Percentiles rank a stretch among this genome's conserved stretches.
Conservation (phyloP, 306 rosid genomes). For the Cicer yamashitae region DNA sequence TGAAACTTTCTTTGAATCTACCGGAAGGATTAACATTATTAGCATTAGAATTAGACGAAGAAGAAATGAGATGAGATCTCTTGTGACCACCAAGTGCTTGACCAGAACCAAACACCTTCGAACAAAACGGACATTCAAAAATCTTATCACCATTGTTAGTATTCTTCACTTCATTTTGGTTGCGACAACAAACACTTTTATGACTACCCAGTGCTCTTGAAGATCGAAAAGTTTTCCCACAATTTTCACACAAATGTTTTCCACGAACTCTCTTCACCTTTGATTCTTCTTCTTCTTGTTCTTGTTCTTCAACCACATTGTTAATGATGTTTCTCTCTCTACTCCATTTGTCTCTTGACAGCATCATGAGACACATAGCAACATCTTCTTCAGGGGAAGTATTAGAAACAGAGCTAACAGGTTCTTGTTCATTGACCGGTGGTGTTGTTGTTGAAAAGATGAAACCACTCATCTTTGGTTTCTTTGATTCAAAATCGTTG, state of each 20-base stretch:
- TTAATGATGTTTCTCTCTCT: slow-evolving; percentile 12
- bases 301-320: background rate
- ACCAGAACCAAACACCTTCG: slow-evolving; percentile 83
- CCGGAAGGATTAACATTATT: background rate
- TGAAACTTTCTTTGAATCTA: slow-evolving; percentile 48
- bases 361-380: slow-evolving; percentile 88
- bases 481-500: background rate
- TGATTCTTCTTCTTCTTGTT: slow-evolving; percentile 10
- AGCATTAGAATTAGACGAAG: slow-evolving; percentile 35
- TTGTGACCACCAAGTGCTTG: slow-evolving; percentile 97
- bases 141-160: slow-evolving; percentile 41
- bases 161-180: background rate
- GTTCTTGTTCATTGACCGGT: slow-evolving; percentile 49
- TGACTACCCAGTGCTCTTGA: slow-evolving; percentile 69
- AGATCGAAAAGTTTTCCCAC: slow-evolving; percentile 74
- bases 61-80: slow-evolving; percentile 70
- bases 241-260: slow-evolving; percentile 60
- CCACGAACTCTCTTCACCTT: slow-evolving; percentile 49
- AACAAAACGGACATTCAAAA: slow-evolving; percentile 85
- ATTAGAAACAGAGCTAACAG: slow-evolving; percentile 73
- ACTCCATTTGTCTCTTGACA: slow-evolving; percentile 75
- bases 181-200: slow-evolving; percentile 54
- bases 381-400: slow-evolving; percentile 79
- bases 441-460: slow-evolving; percentile 4
- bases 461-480: slow-evolving; percentile 39